phyloP scores from a whole-genome alignment of 2,329 filamentous ascomycete genomes.

The Botryotinia narcissicola region DNA sequence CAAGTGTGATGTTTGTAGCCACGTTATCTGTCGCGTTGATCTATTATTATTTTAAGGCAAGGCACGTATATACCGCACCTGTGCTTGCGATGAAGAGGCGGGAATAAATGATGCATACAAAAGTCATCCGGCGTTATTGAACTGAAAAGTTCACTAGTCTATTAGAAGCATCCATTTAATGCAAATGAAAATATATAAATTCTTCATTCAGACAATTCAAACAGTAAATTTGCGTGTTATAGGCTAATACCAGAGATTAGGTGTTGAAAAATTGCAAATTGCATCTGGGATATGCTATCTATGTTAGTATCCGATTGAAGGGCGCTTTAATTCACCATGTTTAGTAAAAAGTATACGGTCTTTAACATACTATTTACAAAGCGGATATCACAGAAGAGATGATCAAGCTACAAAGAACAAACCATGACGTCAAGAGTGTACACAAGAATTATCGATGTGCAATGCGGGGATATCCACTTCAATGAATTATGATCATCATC shows the following conservation, averaged over 20 bases:
- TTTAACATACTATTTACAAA: background rate
- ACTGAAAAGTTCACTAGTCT: background rate
- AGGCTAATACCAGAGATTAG: background rate
- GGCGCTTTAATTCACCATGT: background rate
- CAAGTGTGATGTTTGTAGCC: constrained; percentile 22
- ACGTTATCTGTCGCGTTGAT: constrained; percentile 21
- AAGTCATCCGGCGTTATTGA: background rate
- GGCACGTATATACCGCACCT: constrained; percentile 32
- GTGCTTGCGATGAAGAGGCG: constrained; percentile 10
- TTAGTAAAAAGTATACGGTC: background rate
- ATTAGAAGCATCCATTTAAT: background rate
- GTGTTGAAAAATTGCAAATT: background rate
- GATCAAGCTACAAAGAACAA: background rate
- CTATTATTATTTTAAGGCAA: constrained; percentile 26
- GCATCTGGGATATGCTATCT: background rate
- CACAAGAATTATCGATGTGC: background rate
- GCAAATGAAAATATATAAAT: background rate
- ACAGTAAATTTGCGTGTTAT: background rate
- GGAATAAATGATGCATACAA: background rate
- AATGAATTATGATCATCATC: background rate
- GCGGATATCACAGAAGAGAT: background rate
- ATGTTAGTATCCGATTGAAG: background rate
- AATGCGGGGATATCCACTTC: background rate
- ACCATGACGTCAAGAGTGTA: background rate
- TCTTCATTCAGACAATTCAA: background rate